A percentile compares a stretch with the other conserved stretches of the same genome.
These are phyloP conservation scores for Nothopassalora personata DNA, from an alignment of 2,329 filamentous ascomycete species.

Conservation along the genomic window DNA sequence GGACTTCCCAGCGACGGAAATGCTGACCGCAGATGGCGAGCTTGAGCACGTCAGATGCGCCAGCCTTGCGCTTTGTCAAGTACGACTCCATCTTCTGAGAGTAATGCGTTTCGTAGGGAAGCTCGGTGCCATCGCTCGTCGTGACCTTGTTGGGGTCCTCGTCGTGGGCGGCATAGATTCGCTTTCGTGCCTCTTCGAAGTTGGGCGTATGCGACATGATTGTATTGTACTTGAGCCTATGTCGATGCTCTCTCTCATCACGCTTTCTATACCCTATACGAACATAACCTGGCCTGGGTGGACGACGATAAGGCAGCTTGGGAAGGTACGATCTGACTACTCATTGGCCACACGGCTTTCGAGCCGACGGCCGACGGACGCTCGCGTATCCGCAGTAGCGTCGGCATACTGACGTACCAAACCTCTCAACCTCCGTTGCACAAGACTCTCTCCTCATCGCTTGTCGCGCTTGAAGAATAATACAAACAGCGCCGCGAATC, in stretches of 20 bases:
- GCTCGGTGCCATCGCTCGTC: slow-evolving; percentile 38
- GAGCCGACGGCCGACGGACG: background rate
- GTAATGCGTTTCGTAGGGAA: slow-evolving; percentile 78
- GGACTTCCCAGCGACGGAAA: slow-evolving; percentile 79
- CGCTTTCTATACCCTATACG: background rate
- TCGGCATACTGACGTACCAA: background rate
- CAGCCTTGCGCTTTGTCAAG: slow-evolving; percentile 56
- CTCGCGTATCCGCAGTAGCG: slow-evolving; percentile 2
- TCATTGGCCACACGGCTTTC: background rate
- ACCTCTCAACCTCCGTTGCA: background rate
- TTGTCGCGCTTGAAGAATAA: slow-evolving; percentile 1
- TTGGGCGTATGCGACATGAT: slow-evolving; percentile 7
- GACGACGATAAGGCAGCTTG: background rate
- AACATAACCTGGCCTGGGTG: background rate
- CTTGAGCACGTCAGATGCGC: slow-evolving; percentile 61
- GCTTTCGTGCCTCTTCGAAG: slow-evolving; percentile 46
- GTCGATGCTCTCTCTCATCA: too few species aligned
- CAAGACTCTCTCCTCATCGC: background rate
- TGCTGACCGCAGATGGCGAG: slow-evolving; percentile 81
- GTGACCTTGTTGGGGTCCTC: slow-evolving; percentile 58
- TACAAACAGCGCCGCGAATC: background rate
- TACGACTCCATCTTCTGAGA: slow-evolving; percentile 73
- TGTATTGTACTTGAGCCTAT: background rate
- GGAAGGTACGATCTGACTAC: background rate
- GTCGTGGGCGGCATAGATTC: slow-evolving; percentile 69